These are phyloP conservation scores for Ramaria rubella DNA, from an alignment of 768 basidiomycete genomes.

Conservation along the genomic window DNA sequence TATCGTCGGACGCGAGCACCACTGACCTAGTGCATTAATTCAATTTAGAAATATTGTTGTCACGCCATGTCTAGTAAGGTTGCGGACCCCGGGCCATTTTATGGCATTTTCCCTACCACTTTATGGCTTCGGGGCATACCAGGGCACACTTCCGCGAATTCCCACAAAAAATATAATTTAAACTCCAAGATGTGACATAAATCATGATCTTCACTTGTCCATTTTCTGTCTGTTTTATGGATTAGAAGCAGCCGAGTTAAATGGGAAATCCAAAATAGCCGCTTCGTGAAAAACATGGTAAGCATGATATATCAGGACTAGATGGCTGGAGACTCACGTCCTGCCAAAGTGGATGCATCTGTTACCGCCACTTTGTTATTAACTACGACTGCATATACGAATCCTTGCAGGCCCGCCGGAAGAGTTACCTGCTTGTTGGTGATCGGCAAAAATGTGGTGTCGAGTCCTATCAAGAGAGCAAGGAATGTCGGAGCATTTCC, in stretches of 20 bases:
- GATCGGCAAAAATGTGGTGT: conserved; percentile 35
- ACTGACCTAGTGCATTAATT: no score
- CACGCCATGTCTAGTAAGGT: no score
- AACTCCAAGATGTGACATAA: no score
- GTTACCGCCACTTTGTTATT: conserved; percentile 30
- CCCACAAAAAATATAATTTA: no score
- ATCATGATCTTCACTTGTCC: no score
- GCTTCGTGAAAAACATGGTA: not conserved
- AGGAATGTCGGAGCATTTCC: conserved; percentile 18
- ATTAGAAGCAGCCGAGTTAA: not conserved
- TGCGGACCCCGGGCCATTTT: no score
- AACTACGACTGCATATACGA: conserved; percentile 46
- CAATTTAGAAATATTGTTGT: no score
- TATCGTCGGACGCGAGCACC: no score
- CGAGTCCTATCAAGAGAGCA: conserved; percentile 45
- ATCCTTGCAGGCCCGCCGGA: conserved; percentile 40
- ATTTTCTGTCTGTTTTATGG: no score
- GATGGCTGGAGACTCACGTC: conserved; percentile 27
- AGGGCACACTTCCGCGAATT: no score
- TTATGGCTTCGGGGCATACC: no score
- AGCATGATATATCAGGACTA: not conserved
- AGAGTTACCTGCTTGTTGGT: conserved; percentile 29
- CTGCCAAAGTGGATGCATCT: conserved; percentile 50
- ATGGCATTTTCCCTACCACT: no score
- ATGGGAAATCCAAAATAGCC: not conserved